Evolutionary conservation across 1,284 basidiomycete genomes (phyloP).

Genomic region (Cutaneotrichosporon daszewskae): DNA sequence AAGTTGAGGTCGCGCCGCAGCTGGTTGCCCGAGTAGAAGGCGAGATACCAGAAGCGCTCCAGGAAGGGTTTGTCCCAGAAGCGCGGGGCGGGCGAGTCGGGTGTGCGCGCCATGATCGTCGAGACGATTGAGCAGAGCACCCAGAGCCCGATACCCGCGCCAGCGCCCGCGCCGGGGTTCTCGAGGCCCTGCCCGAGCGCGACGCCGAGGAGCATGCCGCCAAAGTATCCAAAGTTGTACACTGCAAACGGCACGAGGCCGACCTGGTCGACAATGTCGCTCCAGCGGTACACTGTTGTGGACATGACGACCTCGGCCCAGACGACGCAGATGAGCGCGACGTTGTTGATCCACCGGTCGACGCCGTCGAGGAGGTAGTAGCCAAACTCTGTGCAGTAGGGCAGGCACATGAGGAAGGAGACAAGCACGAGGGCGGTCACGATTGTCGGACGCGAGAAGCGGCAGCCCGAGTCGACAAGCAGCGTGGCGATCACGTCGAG

Average conservation of each 20-base stretch:
- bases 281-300: conserved; percentile 19
- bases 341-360: conserved; percentile 25
- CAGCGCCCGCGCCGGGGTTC: conserved; percentile 17
- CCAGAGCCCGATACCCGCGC: conserved; percentile 18
- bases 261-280: conserved; percentile 15
- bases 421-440: conserved; percentile 19
- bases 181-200: conserved; percentile 15
- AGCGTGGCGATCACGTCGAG: conserved; percentile 23
- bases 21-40: conserved; percentile 28
- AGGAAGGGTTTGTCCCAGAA: conserved; percentile 4
- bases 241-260: conserved; percentile 11
- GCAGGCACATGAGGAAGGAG: conserved; percentile 22
- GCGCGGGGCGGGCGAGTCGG: conserved; percentile 4
- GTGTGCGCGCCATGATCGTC: conserved; percentile 6
- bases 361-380: conserved; percentile 24
- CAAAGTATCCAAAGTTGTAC: conserved; percentile 20
- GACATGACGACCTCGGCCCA: conserved; percentile 21
- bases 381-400: conserved; percentile 26
- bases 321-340: conserved; percentile 19
- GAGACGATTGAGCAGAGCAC: conserved; percentile 8
- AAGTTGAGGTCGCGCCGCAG: conserved; percentile 23
- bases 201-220: conserved; percentile 19
- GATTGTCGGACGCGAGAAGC: conserved; percentile 18
- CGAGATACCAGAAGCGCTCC: conserved; percentile 20
- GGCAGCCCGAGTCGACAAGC: conserved; percentile 17